phyloP scores from a whole-genome alignment of 768 basidiomycete species.

The Chlorophyllum brunneum region DNA sequence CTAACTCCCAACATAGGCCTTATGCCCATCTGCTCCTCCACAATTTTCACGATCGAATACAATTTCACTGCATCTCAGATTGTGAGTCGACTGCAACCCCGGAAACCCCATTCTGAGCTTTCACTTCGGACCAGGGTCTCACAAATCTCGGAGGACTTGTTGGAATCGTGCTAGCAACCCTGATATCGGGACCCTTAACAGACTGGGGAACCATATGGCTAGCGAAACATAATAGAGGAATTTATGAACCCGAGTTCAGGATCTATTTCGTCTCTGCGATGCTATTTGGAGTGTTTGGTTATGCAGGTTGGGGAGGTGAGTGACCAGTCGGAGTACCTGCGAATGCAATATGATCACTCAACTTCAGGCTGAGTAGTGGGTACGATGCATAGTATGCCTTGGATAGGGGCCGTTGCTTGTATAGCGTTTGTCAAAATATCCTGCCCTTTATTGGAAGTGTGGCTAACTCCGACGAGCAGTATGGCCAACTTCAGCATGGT shows the following conservation, averaged over 20 bases:
- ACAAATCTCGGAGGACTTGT: conserved; percentile 41
- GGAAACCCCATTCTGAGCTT: background rate
- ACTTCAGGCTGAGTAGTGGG: conserved; percentile 21
- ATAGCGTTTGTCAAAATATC: conserved; percentile 21
- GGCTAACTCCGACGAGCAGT: conserved; percentile 17
- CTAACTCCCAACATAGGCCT: conserved; percentile 25
- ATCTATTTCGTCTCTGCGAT: conserved; percentile 38
- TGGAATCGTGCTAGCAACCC: conserved; percentile 35
- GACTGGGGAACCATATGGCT: conserved; percentile 42
- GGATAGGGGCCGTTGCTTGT: conserved; percentile 41
- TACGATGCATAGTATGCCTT: conserved; percentile 37
- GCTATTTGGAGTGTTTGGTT: conserved; percentile 43
- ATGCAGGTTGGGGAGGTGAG: conserved; percentile 39
- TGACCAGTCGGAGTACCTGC: background rate
- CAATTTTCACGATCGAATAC: conserved; percentile 41
- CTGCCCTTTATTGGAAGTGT: background rate
- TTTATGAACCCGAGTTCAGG: conserved; percentile 45
- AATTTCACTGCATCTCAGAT: conserved; percentile 38
- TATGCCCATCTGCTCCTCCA: conserved; percentile 39
- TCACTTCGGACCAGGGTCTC: conserved; percentile 24
- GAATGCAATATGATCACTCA: background rate
- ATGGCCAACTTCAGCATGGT: conserved; percentile 43
- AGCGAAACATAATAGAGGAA: conserved; percentile 37
- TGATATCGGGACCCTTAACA: conserved; percentile 33
- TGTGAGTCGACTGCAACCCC: conserved; percentile 16